Base-by-base conservation (phyloP, 192 early-diverging fungal genomes). In the Gonapodya sp. region DNA sequence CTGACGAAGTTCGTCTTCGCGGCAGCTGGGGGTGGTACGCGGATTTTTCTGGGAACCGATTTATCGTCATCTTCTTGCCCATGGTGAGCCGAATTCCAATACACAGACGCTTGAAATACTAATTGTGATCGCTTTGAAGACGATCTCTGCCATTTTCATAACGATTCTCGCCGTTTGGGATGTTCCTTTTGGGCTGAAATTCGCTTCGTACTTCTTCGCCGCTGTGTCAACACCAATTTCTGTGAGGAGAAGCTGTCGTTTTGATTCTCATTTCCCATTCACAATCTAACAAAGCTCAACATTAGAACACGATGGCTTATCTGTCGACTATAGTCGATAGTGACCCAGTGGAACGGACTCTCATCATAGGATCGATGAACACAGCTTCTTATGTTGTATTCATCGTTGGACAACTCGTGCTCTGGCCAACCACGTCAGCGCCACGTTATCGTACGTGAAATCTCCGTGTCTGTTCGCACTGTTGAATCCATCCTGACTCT, bases 331-430 rank as follows among this genome's bases (percentile, higher is more conserved):
- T 77, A 2, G 75, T 77, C 18, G 75, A 77, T 34, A 77, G 34
- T 16, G 75, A 77, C 34, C 75, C 75, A 16, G 75, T 77, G 30
- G 75, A 77, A 77, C 18, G 75, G 31, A 77, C 75, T 2, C 8
- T 77, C 18, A 77, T 34, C 75, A 77, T 77, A 16, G 75, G 75
- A 8, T 32, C 75, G 8, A 77, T 77, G 75, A 77, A 77, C 75
- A 16, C 75, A 14, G 75, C 75, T 33, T 32, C 30, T 32, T 18
- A 77, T 33, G 34, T 33, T 2, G 34, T 77, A 8, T 77, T 77
- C 75, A 77, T 77, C 75, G 31, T 77, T 8, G 75, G 75, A 16
- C 75, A 77, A 33, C 75, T 77, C 31, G 75, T 77, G 30, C 31
- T 77, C 30, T 77, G 75, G 75, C 75, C 75, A 16, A 77, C 75